Conservation (phyloP, 2,329 filamentous ascomycete genomes). For the Trichoderma citrinoviride region DNA sequence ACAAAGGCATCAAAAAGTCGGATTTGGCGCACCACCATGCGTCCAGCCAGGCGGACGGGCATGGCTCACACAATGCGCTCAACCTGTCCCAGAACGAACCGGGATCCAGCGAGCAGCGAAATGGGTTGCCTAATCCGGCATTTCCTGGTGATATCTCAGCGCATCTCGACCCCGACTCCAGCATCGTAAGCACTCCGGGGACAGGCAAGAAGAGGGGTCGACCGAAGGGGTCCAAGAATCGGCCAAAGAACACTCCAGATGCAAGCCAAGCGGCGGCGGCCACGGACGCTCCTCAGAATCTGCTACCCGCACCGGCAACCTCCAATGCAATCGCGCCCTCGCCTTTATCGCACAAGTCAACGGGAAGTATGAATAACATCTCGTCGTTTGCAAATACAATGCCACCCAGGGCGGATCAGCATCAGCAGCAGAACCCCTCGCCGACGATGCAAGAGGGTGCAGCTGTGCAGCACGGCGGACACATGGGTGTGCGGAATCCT, state of each 20-base stretch:
- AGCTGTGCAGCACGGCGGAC: neutral
- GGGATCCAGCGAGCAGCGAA: neutral
- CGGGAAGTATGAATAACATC: conserved; percentile 3
- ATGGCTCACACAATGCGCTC: neutral
- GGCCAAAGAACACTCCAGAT: conserved; percentile 33
- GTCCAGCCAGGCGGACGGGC: conserved; percentile 2
- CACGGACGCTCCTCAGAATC: neutral
- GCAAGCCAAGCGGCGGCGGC: conserved; percentile 6
- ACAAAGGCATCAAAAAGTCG: conserved; percentile 52
- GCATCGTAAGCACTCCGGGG: conserved; percentile 26
- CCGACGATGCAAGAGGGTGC: neutral
- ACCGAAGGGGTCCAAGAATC: conserved; percentile 48
- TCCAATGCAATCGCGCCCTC: conserved; percentile 18
- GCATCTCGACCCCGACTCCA: conserved; percentile 22
- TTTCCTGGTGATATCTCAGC: conserved; percentile 2
- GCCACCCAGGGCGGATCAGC: conserved; percentile 7
- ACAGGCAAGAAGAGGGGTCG: conserved; percentile 37
- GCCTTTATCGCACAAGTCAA: conserved; percentile 24
- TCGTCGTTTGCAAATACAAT: conserved; percentile 10
- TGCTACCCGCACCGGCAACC: neutral
- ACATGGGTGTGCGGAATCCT: neutral
- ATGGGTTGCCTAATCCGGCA: neutral
- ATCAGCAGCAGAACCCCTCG: conserved; percentile 5
- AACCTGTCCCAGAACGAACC: neutral
- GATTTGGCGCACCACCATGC: conserved; percentile 12